Conservation (phyloP, 2,329 filamentous ascomycete genomes). For the Alternaria triticina region DNA sequence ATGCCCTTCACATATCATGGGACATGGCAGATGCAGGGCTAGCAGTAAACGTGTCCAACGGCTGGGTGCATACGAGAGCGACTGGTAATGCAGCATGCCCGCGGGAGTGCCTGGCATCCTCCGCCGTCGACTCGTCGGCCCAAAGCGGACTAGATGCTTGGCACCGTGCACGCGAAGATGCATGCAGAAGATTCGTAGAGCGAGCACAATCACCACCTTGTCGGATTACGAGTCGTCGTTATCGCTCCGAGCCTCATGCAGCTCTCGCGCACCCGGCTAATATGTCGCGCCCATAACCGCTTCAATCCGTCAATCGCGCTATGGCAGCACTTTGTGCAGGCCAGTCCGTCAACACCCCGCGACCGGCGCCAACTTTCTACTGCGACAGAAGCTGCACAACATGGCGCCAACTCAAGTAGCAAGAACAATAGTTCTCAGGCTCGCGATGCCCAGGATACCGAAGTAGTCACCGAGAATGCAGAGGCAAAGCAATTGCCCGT, state of each 20-base stretch:
- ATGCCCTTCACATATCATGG: neutral
- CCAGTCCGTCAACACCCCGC: conserved; percentile 11
- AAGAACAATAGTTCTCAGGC: neutral
- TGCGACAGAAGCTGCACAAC: conserved; percentile 10
- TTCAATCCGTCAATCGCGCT: conserved; percentile 40
- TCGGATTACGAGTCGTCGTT: conserved; percentile 6
- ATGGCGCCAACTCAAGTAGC: neutral
- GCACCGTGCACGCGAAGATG: conserved; percentile 7
- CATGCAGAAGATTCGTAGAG: conserved; percentile 5
- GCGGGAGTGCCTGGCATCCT: conserved; percentile 22
- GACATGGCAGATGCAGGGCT: conserved; percentile 4
- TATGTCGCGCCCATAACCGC: conserved; percentile 43
- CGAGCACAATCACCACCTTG: neutral
- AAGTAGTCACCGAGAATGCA: neutral
- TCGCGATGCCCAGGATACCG: neutral
- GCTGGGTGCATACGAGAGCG: conserved; percentile 2
- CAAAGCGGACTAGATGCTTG: conserved; percentile 25
- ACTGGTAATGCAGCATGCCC: conserved; percentile 13
- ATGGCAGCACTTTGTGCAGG: conserved; percentile 43
- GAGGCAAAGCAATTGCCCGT: neutral
- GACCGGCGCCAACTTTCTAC: conserved; percentile 28
- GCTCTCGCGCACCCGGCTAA: conserved; percentile 25
- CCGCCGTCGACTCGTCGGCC: conserved; percentile 6
- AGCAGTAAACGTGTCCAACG: neutral
- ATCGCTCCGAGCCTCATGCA: conserved; percentile 34